Evolutionary conservation across 768 basidiomycete species (phyloP), one percentile per base, ranked within the genome.

Genomic region (Pleurotus cornucopiae): DNA sequence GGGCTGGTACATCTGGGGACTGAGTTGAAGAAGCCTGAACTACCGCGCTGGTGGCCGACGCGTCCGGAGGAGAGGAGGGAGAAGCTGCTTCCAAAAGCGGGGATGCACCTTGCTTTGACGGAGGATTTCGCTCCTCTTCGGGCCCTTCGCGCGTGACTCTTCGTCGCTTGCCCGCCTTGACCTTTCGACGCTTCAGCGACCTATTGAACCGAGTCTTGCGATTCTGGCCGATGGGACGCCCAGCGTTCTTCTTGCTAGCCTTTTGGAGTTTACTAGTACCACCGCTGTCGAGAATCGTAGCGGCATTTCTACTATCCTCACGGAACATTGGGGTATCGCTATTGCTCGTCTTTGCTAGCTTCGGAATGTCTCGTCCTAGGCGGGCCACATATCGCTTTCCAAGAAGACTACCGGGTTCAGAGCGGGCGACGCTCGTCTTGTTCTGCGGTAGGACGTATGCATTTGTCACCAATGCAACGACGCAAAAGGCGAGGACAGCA

Each of bases 301-400:
- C 30, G 7, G 13, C 23, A 11, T 25, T 47, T 1, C 16, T 25
- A 14, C 2, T 18, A 9, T 14, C 13, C 23, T 14, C 16, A 3
- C 5, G n/a, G 13, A 23, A 14, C 16, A 47, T 21, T 14, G 23
- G 13, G 18, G 20, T 5, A 47, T 47, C 18, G 23, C 16, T 20
- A 14, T 20, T 13, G 16, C 23, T 20, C 46, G n/a, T 25, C 18
- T 23, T 49, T n/a, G 49, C 49, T n/a, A 13, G 37, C 2, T 23
- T 34, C 13, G 49, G 49, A 16, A 49, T n/a, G 1, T 25, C 49
- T 49, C 49, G 49, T 37, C 13, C 49, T 37, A 26, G 21, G 34
- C 49, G 49, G 49, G 26, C 9, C 34, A 49, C 20, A 34, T 49
- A 49, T 34, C 49, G 49, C 34, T 49, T 49, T 11, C 49, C 49